phyloP scores from a whole-genome alignment of 805 yeast species.

The Lipomyces starkeyi region DNA sequence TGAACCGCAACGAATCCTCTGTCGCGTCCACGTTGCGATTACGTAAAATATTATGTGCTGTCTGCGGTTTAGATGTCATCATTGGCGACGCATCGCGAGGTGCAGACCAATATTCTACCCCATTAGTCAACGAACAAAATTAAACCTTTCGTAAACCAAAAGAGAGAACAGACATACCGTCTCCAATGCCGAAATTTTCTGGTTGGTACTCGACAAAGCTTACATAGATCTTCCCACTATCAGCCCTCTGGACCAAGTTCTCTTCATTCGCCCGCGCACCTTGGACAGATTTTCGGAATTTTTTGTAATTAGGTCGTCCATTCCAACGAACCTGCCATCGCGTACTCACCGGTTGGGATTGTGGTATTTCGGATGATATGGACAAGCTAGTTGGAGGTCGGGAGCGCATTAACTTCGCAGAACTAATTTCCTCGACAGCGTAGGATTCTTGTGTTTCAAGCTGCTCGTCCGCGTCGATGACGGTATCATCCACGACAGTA shows the following conservation, averaged over 20 bases:
- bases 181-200: slow-evolving; percentile 33
- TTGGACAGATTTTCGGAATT: slow-evolving; percentile 14
- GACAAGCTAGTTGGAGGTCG: neutral
- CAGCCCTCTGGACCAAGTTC: slow-evolving; percentile 1
- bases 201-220: slow-evolving; percentile 22
- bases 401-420: neutral
- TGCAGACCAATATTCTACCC: slow-evolving; percentile 23
- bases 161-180: slow-evolving; percentile 20
- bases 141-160: neutral
- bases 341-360: neutral
- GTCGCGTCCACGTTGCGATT: neutral
- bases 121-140: neutral
- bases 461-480: neutral
- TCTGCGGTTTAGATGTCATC: neutral
- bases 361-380: neutral
- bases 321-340: slow-evolving; percentile 24
- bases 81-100: slow-evolving; percentile 6
- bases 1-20: slow-evolving; percentile 20
- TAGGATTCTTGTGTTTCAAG: neutral
- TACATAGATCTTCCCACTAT: neutral
- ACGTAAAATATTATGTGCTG: neutral
- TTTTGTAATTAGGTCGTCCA: slow-evolving; percentile 28
- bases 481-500: neutral
- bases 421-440: slow-evolving; percentile 4
- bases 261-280: neutral